Percentiles rank a stretch among this genome's conserved stretches.
These are phyloP conservation scores for Athelia psychrophila DNA, from an alignment of 1,284 basidiomycete species.

Conservation along the genomic window DNA sequence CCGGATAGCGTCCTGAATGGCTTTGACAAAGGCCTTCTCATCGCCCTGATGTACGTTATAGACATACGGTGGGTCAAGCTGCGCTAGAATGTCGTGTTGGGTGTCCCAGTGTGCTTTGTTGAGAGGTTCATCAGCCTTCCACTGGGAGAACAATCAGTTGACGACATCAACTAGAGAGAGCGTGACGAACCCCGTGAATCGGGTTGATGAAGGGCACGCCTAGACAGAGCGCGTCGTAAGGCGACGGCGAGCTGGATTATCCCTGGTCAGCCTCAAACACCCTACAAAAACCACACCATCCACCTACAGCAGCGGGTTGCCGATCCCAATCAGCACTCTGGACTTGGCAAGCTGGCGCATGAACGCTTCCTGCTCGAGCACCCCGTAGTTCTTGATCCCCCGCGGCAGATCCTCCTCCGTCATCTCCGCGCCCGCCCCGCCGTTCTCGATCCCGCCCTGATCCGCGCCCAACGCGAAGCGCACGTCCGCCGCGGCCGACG, in stretches of 20 bases:
- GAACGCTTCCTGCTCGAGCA: slow-evolving; percentile 4
- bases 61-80: slow-evolving; percentile 3
- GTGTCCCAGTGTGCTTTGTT: not conserved
- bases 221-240: slow-evolving; percentile 10
- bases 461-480: too few relatives aligned
- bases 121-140: not conserved
- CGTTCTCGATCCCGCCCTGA: too few relatives aligned
- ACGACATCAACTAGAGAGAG: not conserved
- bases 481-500: too few relatives aligned
- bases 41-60: slow-evolving; percentile 2
- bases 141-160: not conserved
- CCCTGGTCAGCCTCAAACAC: not conserved
- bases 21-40: slow-evolving; percentile 1
- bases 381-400: not conserved
- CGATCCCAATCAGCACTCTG: slow-evolving; percentile 7
- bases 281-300: not conserved
- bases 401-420: slow-evolving; percentile 1
- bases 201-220: slow-evolving; percentile 3
- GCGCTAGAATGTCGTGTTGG: slow-evolving; percentile 1
- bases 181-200: not conserved
- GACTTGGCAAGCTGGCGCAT: slow-evolving; percentile 1
- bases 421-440: too few relatives aligned
- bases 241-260: slow-evolving; percentile 6
- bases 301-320: slow-evolving; percentile 1
- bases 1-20: not conserved